These are phyloP conservation scores for Stygiomarasmius scandens DNA, from an alignment of 1,284 basidiomycete species.

Conservation along the genomic window DNA sequence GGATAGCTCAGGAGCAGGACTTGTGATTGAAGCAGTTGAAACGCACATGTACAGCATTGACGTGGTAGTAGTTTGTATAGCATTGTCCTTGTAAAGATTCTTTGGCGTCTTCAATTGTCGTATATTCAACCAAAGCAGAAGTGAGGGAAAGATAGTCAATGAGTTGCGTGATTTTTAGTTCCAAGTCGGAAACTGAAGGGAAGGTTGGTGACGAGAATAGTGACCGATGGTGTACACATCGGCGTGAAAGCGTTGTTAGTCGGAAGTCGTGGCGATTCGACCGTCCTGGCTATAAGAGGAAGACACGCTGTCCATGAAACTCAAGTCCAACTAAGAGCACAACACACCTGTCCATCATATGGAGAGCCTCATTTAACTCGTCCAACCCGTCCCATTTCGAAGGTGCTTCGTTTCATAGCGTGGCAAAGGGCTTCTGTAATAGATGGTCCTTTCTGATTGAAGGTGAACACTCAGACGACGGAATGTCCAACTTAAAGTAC, in stretches of 20 bases:
- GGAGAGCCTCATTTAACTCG: too few relatives aligned
- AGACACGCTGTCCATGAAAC: conserved; percentile 30
- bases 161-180: conserved; percentile 65
- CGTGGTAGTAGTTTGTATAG: conserved; percentile 53
- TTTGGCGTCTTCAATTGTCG: conserved; percentile 50
- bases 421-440: too few relatives aligned
- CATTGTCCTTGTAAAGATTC: conserved; percentile 68
- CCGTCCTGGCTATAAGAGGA: conserved; percentile 22
- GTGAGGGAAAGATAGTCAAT: conserved; percentile 35
- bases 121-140: conserved; percentile 65
- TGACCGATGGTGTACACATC: conserved; percentile 46
- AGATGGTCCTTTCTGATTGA: too few relatives aligned
- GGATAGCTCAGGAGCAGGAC: conserved; percentile 17
- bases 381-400: too few relatives aligned
- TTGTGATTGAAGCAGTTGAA: conserved; percentile 21
- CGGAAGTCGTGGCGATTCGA: conserved; percentile 27
- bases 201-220: conserved; percentile 65
- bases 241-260: conserved; percentile 30
- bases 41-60: conserved; percentile 46
- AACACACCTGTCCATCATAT: too few relatives aligned
- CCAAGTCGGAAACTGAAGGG: conserved; percentile 66
- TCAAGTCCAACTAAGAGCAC: conserved; percentile 55
- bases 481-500: too few relatives aligned
- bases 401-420: too few relatives aligned
- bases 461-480: too few relatives aligned